Conservation (phyloP, 306 rosid species). For the Adenanthera pavonina region DNA sequence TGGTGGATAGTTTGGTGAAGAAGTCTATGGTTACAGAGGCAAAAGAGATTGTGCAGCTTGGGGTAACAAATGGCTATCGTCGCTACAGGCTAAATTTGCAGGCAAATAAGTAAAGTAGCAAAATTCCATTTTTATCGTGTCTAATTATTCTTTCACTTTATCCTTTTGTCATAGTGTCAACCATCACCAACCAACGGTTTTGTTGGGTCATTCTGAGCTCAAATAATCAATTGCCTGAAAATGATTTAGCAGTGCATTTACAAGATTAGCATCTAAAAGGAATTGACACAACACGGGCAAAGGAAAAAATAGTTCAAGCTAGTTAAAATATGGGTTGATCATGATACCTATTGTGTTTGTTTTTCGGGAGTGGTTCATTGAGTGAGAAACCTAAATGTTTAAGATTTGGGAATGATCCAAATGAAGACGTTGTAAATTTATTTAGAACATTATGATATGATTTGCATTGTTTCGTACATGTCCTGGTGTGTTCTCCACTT, state of each 20-base stretch:
- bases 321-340: neutral
- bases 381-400: neutral
- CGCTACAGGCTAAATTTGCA: slow-evolving; percentile 56
- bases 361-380: neutral
- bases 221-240: slow-evolving; percentile 20
- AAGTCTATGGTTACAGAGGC: slow-evolving; percentile 63
- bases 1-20: slow-evolving; percentile 61
- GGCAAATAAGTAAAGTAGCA: slow-evolving; percentile 33
- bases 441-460: neutral
- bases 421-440: neutral
- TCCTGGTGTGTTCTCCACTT: neutral
- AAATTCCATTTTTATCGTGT: neutral
- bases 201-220: slow-evolving; percentile 35
- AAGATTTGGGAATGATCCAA: neutral
- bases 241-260: neutral
- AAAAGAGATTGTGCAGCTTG: slow-evolving; percentile 55
- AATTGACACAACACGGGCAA: neutral
- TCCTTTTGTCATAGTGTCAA: slow-evolving; percentile 36
- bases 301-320: neutral
- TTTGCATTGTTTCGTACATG: neutral
- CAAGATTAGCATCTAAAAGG: neutral
- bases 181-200: neutral
- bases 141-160: slow-evolving; percentile 35
- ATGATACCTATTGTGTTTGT: neutral
- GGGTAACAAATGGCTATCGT: slow-evolving; percentile 51